A percentile compares a stretch with the other conserved stretches of the same genome.
phyloP scores from a whole-genome alignment of 1,139 yeast species.

The Kluyveromyces marxianus region DNA sequence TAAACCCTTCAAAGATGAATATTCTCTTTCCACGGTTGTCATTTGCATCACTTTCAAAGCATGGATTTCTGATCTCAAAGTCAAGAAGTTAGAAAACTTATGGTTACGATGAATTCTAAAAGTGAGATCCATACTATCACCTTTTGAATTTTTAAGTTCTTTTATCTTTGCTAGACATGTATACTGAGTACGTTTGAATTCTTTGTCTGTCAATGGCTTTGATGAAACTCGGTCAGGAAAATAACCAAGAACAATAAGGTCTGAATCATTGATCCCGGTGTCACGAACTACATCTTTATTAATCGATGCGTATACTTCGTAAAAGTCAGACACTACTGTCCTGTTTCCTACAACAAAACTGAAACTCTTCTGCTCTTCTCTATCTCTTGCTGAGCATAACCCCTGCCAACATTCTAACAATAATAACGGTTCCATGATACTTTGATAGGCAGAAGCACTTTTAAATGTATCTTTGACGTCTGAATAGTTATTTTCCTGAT shows the following conservation, averaged over 20 bases:
- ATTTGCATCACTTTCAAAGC: constrained; percentile 75
- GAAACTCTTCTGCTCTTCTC: constrained; percentile 59
- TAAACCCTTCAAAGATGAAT: constrained; percentile 70
- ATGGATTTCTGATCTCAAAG: constrained; percentile 55
- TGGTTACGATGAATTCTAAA: constrained; percentile 50
- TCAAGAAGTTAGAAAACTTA: constrained; percentile 39
- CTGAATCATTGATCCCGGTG: constrained; percentile 61
- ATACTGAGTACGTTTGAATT: constrained; percentile 24
- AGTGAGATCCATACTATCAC: constrained; percentile 66
- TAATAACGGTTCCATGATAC: constrained; percentile 68
- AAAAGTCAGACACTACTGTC: constrained; percentile 76
- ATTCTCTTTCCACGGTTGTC: constrained; percentile 92
- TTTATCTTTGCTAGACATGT: constrained; percentile 72
- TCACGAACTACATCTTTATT: constrained; percentile 46
- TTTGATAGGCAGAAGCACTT: constrained; percentile 55
- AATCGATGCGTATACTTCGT: constrained; percentile 79
- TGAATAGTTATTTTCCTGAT: constrained; percentile 32
- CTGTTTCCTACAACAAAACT: constrained; percentile 68
- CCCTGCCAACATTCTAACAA: constrained; percentile 94
- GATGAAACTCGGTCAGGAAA: constrained; percentile 30
- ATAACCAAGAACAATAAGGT: constrained; percentile 61
- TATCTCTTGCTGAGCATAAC: constrained; percentile 62
- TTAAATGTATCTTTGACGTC: constrained; percentile 40
- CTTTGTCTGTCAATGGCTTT: constrained; percentile 19
- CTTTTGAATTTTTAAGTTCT: constrained; percentile 57